Conservation (phyloP, 176 grass and related monocot species). For the Triticum urartu region DNA sequence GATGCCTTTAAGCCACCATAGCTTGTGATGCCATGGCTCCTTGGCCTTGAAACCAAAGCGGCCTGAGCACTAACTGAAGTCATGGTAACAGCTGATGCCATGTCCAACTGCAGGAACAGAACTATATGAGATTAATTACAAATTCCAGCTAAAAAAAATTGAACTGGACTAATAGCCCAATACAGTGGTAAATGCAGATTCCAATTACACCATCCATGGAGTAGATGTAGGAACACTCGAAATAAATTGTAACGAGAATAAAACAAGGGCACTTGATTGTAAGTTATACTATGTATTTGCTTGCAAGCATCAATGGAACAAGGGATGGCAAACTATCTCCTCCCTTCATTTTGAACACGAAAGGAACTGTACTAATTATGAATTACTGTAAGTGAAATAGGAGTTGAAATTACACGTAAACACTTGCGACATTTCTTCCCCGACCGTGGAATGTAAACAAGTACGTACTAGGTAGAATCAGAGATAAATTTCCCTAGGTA, state of each 20-base stretch:
- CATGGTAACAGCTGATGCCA: conserved; percentile 40
- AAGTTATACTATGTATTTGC: not conserved
- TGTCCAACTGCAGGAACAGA: conserved; percentile 26
- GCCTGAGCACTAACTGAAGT: conserved; percentile 35
- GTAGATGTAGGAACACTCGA: not conserved
- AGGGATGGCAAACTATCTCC: not conserved
- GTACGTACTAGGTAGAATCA: not conserved
- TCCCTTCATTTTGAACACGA: no score
- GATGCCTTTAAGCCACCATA: conserved; percentile 38
- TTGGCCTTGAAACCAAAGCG: conserved; percentile 35
- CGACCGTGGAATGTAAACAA: no score
- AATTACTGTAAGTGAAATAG: not conserved
- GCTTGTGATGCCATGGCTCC: conserved; percentile 24
- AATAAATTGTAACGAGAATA: not conserved
- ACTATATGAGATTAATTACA: not conserved
- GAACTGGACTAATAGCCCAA: not conserved
- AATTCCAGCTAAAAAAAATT: not conserved
- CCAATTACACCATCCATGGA: not conserved
- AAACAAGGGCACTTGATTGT: not conserved
- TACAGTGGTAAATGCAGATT: not conserved
- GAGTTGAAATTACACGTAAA: not conserved
- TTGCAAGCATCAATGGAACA: not conserved
- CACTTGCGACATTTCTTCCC: not conserved
- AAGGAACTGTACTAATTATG: not conserved
- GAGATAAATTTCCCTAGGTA: not conserved